Base-by-base conservation (phyloP, 768 basidiomycete genomes). In the Rhodotorula sphaerocarpa region DNA sequence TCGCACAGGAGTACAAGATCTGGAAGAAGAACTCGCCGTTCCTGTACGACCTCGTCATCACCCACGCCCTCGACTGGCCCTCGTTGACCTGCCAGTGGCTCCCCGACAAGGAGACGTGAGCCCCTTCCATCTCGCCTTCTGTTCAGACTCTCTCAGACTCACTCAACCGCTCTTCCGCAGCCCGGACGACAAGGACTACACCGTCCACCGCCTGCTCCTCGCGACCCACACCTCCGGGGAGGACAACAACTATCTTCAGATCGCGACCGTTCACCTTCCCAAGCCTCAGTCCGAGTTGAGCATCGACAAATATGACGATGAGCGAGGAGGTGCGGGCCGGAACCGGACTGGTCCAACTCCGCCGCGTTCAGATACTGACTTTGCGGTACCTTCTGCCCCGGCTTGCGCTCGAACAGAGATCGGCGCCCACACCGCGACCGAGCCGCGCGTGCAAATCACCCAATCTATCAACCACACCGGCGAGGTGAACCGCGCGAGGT, bases 71-170 rank as follows among this genome's bases (percentile, higher is more conserved):
- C 53, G 90, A 95, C 76, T 99, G 95, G 95, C 95, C 95, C 25
- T 90, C 86, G 72, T 75, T 99, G 73, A 99, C 95, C 7, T 91
- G 89, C 75, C 95, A 97, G 77, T 99, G 95, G 95, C 88, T 99
- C 76, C 95, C 95, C 0, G 95, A 99, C 79, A 86, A 84, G 75
- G 89, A 96, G 77, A 82, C 83, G 92, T 92, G 70, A 73, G 88
- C 76, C 16, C 15, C 57, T 39, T n/a, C 43, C 23, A 6, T 33
- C 42, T 15, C 44, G n/a, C n/a, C n/a, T n/a, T n/a, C n/a, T n/a
- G n/a, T n/a, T n/a, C n/a, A n/a, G n/a, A n/a, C 14, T 41, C 59
- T 25, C 36, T 18, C 36, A 27, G 18, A 3, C 6, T 21, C 18
- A 7, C 23, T 44, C 16, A 14, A 25, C 31, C 28, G 28, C 27